phyloP scores from a whole-genome alignment of 1,284 basidiomycete species.

The Athelia sp. region DNA sequence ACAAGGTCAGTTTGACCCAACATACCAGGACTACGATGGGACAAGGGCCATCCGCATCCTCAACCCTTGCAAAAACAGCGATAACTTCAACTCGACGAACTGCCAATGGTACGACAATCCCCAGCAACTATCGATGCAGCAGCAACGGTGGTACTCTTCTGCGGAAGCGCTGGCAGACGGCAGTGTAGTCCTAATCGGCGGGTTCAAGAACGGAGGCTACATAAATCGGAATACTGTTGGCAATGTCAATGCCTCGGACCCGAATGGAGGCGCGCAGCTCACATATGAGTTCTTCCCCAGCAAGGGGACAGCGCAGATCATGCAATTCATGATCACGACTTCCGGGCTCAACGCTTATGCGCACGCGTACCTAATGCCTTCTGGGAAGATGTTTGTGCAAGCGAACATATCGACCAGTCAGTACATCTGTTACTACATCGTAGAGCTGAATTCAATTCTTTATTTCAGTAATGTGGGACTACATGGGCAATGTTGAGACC shows the following conservation, averaged over 20 bases:
- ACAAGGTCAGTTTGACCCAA: constrained; percentile 50
- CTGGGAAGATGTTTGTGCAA: constrained; percentile 81
- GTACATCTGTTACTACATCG: constrained; percentile 20
- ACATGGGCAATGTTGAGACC: constrained; percentile 54
- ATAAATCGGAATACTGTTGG: constrained; percentile 83
- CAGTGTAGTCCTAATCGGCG: constrained; percentile 69
- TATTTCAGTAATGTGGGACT: constrained; percentile 58
- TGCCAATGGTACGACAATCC: constrained; percentile 83
- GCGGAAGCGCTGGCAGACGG: constrained; percentile 74
- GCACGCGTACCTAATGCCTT: constrained; percentile 81
- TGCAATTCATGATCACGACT: constrained; percentile 78
- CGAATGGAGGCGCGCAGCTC: constrained; percentile 62
- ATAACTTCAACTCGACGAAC: constrained; percentile 38
- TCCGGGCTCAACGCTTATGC: constrained; percentile 90
- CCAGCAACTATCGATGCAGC: constrained; percentile 65
- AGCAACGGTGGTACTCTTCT: constrained; percentile 83
- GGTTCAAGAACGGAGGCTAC: constrained; percentile 83
- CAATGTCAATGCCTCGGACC: constrained; percentile 56
- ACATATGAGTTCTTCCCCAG: constrained; percentile 83
- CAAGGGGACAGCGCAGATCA: constrained; percentile 49
- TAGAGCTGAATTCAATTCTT: constrained; percentile 11
- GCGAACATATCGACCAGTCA: constrained; percentile 76
- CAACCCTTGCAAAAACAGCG: constrained; percentile 62
- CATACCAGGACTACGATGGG: constrained; percentile 65
- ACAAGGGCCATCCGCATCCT: constrained; percentile 67